Evolutionary conservation across 1,284 basidiomycete genomes (phyloP).

Genomic region (Microbotryum violaceum): DNA sequence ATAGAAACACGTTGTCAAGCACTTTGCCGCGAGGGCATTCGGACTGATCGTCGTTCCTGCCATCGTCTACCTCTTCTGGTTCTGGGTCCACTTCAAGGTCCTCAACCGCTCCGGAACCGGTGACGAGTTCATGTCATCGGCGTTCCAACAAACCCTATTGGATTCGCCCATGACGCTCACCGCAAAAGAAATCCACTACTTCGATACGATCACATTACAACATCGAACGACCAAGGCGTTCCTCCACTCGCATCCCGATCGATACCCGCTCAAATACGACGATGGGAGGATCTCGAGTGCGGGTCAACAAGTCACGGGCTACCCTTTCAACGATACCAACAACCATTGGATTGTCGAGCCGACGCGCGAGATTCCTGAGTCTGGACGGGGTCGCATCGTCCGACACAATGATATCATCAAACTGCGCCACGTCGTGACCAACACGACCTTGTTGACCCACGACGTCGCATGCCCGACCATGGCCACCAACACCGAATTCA

Average conservation of each 20-base stretch:
- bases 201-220: constrained; percentile 74
- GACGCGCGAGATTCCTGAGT: constrained; percentile 80
- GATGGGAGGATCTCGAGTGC: constrained; percentile 77
- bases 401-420: constrained; percentile 83
- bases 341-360: constrained; percentile 95
- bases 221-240: constrained; percentile 91
- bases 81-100: constrained; percentile 90
- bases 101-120: constrained; percentile 86
- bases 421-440: constrained; percentile 77
- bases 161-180: constrained; percentile 88
- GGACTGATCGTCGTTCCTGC: constrained; percentile 86
- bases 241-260: constrained; percentile 84
- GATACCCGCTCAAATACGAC: constrained; percentile 88
- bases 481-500: constrained; percentile 98
- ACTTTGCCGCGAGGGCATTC: constrained; percentile 76
- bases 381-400: constrained; percentile 78
- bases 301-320: constrained; percentile 92
- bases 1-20: constrained; percentile 80
- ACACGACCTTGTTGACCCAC: constrained; percentile 79
- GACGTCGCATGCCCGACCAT: constrained; percentile 96
- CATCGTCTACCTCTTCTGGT: constrained; percentile 86
- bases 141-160: constrained; percentile 90
- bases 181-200: constrained; percentile 88
- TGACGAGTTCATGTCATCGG: constrained; percentile 93
- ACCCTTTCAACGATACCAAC: constrained; percentile 85